Conservation (phyloP, 2,329 filamentous ascomycete genomes). For the Thielaviopsis musarum region DNA sequence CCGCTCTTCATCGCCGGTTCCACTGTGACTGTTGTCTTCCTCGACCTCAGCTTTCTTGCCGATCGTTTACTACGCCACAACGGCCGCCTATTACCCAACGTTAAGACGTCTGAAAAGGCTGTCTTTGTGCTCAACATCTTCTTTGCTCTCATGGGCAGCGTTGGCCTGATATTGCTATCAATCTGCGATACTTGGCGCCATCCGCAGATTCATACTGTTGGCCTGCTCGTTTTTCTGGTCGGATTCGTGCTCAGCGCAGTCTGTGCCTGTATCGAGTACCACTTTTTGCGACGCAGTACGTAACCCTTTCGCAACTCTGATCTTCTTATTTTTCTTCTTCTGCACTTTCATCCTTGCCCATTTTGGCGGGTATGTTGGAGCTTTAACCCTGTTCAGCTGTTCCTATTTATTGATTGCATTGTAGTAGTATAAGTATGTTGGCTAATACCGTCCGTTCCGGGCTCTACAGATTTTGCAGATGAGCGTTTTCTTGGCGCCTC, state of each 20-base stretch:
- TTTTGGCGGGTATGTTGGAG: not conserved
- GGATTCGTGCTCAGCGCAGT: conserved; percentile 77
- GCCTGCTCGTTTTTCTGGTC: conserved; percentile 66
- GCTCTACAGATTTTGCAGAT: conserved; percentile 45
- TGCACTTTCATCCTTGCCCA: not conserved
- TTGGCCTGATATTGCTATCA: conserved; percentile 64
- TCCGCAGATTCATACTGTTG: conserved; percentile 51
- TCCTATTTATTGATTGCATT: not conserved
- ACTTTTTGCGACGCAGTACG: conserved; percentile 59
- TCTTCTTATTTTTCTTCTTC: not conserved
- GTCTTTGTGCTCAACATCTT: conserved; percentile 45
- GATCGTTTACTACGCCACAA: conserved; percentile 76
- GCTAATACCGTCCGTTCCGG: not conserved
- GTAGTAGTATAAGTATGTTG: too few species aligned
- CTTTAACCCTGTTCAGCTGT: not conserved
- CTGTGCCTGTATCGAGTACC: conserved; percentile 81
- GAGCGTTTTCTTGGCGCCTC: conserved; percentile 57
- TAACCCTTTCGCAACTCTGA: conserved; percentile 12
- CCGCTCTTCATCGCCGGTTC: conserved; percentile 64
- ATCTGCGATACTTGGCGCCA: conserved; percentile 73
- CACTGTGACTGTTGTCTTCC: conserved; percentile 54
- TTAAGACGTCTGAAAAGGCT: conserved; percentile 42
- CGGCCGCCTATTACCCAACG: conserved; percentile 62
- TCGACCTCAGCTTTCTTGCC: conserved; percentile 63
- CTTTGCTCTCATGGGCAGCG: conserved; percentile 57